A percentile compares a stretch with the other conserved stretches of the same genome.
These are phyloP conservation scores for Epichloe sibirici DNA, from an alignment of 2,329 filamentous ascomycete genomes.

Conservation along the genomic window DNA sequence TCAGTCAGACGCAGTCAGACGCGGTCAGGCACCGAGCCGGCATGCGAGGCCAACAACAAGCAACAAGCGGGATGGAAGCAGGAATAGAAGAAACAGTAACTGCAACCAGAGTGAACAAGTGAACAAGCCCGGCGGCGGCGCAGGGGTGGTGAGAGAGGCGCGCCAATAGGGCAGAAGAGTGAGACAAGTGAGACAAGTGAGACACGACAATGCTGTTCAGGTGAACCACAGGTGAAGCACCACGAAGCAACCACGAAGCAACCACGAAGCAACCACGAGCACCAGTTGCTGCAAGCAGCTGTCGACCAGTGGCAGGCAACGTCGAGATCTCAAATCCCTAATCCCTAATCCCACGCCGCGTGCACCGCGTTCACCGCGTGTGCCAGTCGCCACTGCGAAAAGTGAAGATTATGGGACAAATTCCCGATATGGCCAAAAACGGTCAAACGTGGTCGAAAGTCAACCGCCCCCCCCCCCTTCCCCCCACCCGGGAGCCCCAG, in stretches of 20 bases:
- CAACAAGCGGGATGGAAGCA: background rate
- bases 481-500: no score
- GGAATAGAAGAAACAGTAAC: background rate
- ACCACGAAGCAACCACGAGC: no score
- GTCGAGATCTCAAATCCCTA: no score
- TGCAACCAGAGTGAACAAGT: background rate
- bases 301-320: background rate
- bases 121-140: no score
- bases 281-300: background rate
- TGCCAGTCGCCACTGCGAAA: background rate
- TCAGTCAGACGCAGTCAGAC: background rate
- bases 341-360: no score
- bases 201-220: background rate
- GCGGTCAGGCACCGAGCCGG: conserved; percentile 3
- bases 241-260: no score
- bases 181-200: background rate
- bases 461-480: no score
- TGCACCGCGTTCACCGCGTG: background rate
- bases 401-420: background rate
- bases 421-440: background rate
- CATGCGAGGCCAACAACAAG: background rate
- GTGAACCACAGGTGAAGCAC: background rate
- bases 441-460: no score
- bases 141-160: background rate
- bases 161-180: background rate